Percentiles rank a stretch among this genome's conserved stretches.
Conservation (phyloP, 139 green algal species). For the Chlorella sp. region DNA sequence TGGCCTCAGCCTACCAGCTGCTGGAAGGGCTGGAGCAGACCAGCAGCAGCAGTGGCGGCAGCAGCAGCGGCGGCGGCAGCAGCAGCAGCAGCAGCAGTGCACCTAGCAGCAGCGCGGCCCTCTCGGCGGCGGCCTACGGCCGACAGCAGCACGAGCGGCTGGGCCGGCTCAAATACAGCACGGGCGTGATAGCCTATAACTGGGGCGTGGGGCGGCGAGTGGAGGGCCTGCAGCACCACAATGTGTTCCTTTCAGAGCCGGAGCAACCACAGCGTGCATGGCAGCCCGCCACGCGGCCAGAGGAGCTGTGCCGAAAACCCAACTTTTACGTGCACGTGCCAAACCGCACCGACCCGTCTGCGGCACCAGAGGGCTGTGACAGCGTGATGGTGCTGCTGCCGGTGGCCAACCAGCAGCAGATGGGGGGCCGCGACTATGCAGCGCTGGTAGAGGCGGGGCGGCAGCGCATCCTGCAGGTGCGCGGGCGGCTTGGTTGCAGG, state of each 20-base stretch:
- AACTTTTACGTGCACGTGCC: conserved; percentile 93
- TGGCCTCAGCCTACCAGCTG: conserved; percentile 65
- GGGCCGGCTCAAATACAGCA: conserved; percentile 65
- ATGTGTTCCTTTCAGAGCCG: conserved; percentile 80
- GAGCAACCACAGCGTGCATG: conserved; percentile 57
- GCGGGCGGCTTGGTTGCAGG: not conserved
- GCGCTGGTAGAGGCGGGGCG: conserved; percentile 65
- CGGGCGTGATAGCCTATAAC: conserved; percentile 81
- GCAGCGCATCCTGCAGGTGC: conserved; percentile 54
- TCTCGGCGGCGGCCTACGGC: conserved; percentile 12
- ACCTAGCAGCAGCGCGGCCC: not conserved
- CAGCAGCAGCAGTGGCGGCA: conserved; percentile 10
- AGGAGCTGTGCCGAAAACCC: conserved; percentile 60
- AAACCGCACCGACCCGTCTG: conserved; percentile 77
- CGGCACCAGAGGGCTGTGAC: conserved; percentile 67
- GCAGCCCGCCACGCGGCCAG: conserved; percentile 51
- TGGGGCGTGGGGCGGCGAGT: conserved; percentile 62
- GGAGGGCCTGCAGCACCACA: conserved; percentile 78
- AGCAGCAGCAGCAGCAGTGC: not conserved
- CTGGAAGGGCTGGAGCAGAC: conserved; percentile 16
- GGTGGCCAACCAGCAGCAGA: conserved; percentile 79
- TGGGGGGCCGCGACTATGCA: conserved; percentile 45
- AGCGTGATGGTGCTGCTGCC: conserved; percentile 77
- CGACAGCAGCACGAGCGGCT: conserved; percentile 32
- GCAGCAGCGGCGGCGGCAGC: not conserved